Percentiles rank a stretch among this genome's conserved stretches.
Conservation (phyloP, 2,329 filamentous ascomycete genomes). For the Exophiala dermatitidis region DNA sequence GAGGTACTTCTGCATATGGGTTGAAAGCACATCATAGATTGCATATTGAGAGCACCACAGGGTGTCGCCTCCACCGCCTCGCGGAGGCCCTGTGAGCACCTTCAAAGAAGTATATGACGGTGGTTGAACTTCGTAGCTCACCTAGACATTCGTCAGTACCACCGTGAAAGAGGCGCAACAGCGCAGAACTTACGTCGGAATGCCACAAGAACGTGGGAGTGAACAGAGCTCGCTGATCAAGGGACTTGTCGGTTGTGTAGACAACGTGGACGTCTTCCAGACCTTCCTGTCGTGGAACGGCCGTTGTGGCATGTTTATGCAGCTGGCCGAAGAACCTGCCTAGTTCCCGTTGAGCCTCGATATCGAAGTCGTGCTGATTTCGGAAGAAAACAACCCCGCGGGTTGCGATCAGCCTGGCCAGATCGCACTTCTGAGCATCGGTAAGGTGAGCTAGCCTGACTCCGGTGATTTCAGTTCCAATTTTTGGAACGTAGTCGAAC, state of each 20-base stretch:
- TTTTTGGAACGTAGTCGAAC: conserved; percentile 39
- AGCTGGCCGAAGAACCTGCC: conserved; percentile 56
- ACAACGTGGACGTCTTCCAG: conserved; percentile 58
- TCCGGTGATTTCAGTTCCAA: conserved; percentile 38
- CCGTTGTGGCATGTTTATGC: conserved; percentile 55
- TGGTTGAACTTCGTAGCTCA: conserved; percentile 57
- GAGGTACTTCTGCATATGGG: conserved; percentile 50
- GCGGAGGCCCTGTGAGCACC: conserved; percentile 49
- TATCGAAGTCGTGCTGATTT: conserved; percentile 46
- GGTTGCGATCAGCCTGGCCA: conserved; percentile 61
- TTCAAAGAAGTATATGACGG: conserved; percentile 58
- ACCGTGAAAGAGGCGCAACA: neutral
- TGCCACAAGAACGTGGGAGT: conserved; percentile 51
- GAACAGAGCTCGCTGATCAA: conserved; percentile 49
- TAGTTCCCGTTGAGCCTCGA: conserved; percentile 54
- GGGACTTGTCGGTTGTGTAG: conserved; percentile 47
- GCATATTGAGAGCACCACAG: conserved; percentile 63
- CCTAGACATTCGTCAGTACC: conserved; percentile 32
- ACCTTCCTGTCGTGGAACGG: conserved; percentile 35
- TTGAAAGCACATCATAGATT: conserved; percentile 52
- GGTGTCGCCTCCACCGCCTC: conserved; percentile 52
- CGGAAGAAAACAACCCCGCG: conserved; percentile 65
- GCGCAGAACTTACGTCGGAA: conserved; percentile 43
- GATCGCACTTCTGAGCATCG: conserved; percentile 58
- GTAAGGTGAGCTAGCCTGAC: conserved; percentile 44